Base-by-base conservation (phyloP, 306 rosid genomes). In the Sechiopsis laciniata region DNA sequence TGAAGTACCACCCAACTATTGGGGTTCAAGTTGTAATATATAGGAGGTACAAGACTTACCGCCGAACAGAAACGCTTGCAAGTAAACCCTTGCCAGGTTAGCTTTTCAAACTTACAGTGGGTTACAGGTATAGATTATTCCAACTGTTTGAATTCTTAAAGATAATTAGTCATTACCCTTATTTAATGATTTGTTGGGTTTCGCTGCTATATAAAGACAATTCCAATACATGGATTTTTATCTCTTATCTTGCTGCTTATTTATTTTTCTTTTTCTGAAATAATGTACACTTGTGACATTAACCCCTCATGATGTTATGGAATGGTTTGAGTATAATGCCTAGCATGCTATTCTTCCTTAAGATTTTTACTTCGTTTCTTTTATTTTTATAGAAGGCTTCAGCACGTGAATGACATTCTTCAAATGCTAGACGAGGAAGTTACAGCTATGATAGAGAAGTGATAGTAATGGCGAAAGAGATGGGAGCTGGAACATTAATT, bases 1-100 rank as follows among this genome's bases (percentile, higher is more conserved):
- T 94, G 76, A 94, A 89, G 81, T 91, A 89, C 74, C 96, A 94
- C 74, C 87, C 96, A 32, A 76, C 96, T 67, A 83, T 88, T 56
- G 99, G 97, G 26, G 95, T 87, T 72, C 99, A 94, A 87, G 96
- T 86, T 81, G 99, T 94, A 76, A 94, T n/a, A n/a, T n/a, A n/a
- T 94, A 22, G 99, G 99, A 69, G 99, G 99, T 19, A 94, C 97
- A 78, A 83, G 89, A 71, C 95, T 91, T 76, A 83, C 88, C 59
- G 59, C 84, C 48, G 99, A 94, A 83, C 99, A 94, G 87, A 94
- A 87, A 63, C 90, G 91, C 51, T 82, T 94, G 90, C 92, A 86
- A 86, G 86, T 91, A 71, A 89, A 94, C 76, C 92, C 97, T 65
- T 94, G 99, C 78, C 99, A 94, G 88, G 99, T 86, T 29, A 80